Evolutionary conservation across 768 basidiomycete species (phyloP).

Genomic region (Russula sp.): DNA sequence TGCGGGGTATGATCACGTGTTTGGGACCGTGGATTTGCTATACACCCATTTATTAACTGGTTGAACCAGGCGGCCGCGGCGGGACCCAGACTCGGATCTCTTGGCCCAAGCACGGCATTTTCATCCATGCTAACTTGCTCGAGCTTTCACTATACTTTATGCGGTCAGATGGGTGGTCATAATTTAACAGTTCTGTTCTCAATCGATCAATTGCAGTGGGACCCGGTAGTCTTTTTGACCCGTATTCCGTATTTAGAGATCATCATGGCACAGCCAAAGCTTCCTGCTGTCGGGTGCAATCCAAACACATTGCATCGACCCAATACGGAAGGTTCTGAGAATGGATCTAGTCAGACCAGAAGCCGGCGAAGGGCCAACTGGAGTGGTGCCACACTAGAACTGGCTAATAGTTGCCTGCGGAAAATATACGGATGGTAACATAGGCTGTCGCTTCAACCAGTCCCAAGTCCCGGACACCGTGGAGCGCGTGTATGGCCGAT

Average conservation of each 20-base stretch:
- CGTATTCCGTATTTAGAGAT: constrained; percentile 1
- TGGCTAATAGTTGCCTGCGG: neutral
- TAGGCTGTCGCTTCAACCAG: neutral
- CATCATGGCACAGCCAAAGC: neutral
- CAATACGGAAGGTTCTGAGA: neutral
- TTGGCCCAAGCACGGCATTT: neutral
- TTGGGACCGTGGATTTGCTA: neutral
- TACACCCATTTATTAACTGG: neutral
- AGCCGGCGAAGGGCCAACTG: neutral
- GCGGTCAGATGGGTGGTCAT: neutral
- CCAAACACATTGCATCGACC: neutral
- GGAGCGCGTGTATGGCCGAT: too few species aligned
- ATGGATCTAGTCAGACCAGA: neutral
- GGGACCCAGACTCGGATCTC: too few species aligned
- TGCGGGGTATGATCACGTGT: neutral
- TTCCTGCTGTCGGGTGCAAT: neutral
- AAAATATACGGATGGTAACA: neutral
- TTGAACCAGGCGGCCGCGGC: neutral
- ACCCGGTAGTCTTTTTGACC: neutral
- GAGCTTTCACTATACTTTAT: neutral
- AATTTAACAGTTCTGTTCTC: too few species aligned
- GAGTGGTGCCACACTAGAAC: neutral
- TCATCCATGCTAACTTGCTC: neutral
- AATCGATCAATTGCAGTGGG: neutral
- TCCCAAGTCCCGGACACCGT: neutral